Evolutionary conservation across 768 basidiomycete genomes (phyloP).

Genomic region (Serpula lacrymans): DNA sequence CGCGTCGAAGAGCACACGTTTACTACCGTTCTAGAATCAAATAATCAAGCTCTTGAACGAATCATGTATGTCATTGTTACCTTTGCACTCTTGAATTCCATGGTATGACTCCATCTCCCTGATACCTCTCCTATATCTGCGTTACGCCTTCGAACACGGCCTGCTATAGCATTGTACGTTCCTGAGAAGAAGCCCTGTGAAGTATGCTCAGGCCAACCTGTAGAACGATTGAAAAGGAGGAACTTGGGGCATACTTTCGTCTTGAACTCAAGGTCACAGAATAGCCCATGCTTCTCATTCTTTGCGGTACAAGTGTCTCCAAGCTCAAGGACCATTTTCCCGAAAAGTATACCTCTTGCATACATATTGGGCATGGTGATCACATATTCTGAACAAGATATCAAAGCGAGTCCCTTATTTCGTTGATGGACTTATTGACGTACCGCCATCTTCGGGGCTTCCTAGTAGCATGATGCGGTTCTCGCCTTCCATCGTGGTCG

Average conservation of each 20-base stretch:
- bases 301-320: slow-evolving; percentile 85
- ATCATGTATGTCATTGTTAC: slow-evolving; percentile 40
- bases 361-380: slow-evolving; percentile 99
- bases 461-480: slow-evolving; percentile 84
- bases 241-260: slow-evolving; percentile 64
- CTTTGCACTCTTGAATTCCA: slow-evolving; percentile 77
- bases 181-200: slow-evolving; percentile 93
- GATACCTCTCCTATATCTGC: slow-evolving; percentile 79
- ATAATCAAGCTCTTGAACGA: neutral
- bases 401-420: too few relatives aligned
- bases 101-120: slow-evolving; percentile 87
- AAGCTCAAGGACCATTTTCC: slow-evolving; percentile 94
- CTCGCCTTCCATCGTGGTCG: slow-evolving; percentile 95
- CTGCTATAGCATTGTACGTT: slow-evolving; percentile 87
- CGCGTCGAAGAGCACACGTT: slow-evolving; percentile 83
- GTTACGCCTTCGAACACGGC: slow-evolving; percentile 64
- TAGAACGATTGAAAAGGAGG: too few relatives aligned
- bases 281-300: slow-evolving; percentile 72
- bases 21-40: slow-evolving; percentile 53
- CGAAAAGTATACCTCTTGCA: slow-evolving; percentile 81
- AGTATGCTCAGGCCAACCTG: neutral
- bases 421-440: too few relatives aligned
- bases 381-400: slow-evolving; percentile 59
- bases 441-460: slow-evolving; percentile 83
- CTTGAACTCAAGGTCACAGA: slow-evolving; percentile 93